These are phyloP conservation scores for Zizania latifolia DNA, from an alignment of 176 grass and related monocot species.

Conservation along the genomic window DNA sequence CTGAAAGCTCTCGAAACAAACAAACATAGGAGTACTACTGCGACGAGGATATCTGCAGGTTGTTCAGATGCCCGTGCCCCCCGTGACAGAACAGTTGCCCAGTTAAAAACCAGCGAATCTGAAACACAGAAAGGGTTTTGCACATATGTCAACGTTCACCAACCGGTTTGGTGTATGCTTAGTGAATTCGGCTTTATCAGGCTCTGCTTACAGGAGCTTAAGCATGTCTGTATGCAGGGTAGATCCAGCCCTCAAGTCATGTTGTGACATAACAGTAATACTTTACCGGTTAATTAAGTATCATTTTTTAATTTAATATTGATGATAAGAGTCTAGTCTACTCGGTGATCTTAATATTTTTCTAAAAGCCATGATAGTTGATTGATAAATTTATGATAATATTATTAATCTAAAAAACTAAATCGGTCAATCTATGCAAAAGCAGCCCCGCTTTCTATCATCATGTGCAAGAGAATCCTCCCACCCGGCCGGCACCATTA, in stretches of 20 bases:
- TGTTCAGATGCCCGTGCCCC: background rate
- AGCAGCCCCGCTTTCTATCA: background rate
- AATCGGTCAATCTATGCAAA: too few species aligned
- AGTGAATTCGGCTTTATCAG: too few species aligned
- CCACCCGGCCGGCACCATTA: background rate
- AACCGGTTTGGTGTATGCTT: background rate
- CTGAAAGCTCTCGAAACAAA: too few species aligned
- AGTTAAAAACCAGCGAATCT: background rate
- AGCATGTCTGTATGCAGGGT: background rate
- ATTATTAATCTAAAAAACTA: too few species aligned
- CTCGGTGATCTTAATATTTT: too few species aligned
- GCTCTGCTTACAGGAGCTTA: background rate
- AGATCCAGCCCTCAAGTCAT: too few species aligned
- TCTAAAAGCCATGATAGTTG: too few species aligned
- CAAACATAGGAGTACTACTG: background rate
- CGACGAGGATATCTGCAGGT: background rate
- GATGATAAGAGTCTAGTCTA: too few species aligned
- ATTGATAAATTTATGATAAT: too few species aligned
- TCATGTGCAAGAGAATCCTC: background rate
- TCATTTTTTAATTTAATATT: too few species aligned
- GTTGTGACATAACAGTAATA: too few species aligned
- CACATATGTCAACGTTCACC: background rate
- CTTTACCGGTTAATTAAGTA: too few species aligned
- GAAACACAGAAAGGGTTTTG: background rate
- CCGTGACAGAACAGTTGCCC: conserved; percentile 2